Evolutionary conservation across 2,329 filamentous ascomycete species (phyloP).

Genomic region (Monilinia laxa): DNA sequence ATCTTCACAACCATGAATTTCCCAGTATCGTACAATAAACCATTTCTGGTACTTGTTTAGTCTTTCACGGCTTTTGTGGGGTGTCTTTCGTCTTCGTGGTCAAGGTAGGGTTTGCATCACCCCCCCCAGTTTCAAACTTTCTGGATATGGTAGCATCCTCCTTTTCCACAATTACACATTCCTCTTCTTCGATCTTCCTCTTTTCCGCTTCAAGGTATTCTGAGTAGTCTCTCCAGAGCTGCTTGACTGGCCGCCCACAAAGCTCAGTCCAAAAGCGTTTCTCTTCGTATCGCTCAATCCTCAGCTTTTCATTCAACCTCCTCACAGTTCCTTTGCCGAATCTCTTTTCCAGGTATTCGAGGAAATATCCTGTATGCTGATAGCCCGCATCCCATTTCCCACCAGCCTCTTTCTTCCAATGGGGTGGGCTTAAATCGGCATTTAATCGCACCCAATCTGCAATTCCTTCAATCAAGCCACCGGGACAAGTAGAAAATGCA

Average conservation of each 20-base stretch:
- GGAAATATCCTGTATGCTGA: conserved; percentile 86
- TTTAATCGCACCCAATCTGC: conserved; percentile 89
- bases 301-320: conserved; percentile 66
- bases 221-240: conserved; percentile 75
- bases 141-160: conserved; percentile 28
- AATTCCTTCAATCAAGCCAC: conserved; percentile 84
- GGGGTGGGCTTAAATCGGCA: conserved; percentile 70
- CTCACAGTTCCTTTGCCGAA: conserved; percentile 61
- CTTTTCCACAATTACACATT: conserved; percentile 38
- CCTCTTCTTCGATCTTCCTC: conserved; percentile 35
- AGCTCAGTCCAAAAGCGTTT: conserved; percentile 66
- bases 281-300: conserved; percentile 62
- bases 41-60: background rate
- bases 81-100: background rate
- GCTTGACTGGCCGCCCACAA: conserved; percentile 62
- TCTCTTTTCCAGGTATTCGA: conserved; percentile 76
- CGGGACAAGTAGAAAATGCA: conserved; percentile 59
- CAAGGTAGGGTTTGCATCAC: background rate
- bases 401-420: conserved; percentile 65
- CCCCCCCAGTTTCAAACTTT: background rate
- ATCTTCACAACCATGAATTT: background rate
- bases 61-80: background rate
- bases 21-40: background rate
- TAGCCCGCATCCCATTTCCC: conserved; percentile 86
- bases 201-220: conserved; percentile 38